A percentile compares a stretch with the other conserved stretches of the same genome.
Evolutionary conservation across 2,329 filamentous ascomycete genomes (phyloP).

Genomic region (Myrmaecium sp.): DNA sequence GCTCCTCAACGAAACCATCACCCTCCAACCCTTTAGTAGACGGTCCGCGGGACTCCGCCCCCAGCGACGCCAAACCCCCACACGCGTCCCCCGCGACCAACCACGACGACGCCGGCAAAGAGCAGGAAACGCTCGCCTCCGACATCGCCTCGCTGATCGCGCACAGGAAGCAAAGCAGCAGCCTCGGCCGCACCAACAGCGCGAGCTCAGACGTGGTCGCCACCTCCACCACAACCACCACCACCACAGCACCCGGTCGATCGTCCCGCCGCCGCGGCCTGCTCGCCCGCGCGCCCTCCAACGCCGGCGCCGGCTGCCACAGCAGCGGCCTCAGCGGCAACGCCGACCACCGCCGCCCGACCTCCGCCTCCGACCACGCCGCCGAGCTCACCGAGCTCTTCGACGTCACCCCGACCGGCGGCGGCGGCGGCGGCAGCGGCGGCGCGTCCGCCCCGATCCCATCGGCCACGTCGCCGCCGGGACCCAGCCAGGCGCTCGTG

Average conservation of each 20-base stretch:
- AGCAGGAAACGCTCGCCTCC: conserved; percentile 4
- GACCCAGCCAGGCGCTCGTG: conserved; percentile 17
- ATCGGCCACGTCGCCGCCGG: conserved; percentile 1
- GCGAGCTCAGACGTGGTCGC: too few species aligned
- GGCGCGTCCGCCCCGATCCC: too few species aligned
- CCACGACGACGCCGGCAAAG: not conserved
- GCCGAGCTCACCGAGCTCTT: not conserved
- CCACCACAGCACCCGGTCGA: conserved; percentile 1
- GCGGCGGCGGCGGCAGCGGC: not conserved
- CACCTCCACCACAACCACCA: conserved; percentile 1
- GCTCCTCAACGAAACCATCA: too few species aligned
- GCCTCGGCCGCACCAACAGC: conserved; percentile 1
- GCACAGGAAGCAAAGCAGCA: conserved; percentile 6
- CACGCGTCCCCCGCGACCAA: conserved; percentile 1
- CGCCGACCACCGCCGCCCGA: not conserved
- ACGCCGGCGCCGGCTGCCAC: not conserved
- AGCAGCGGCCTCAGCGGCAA: not conserved
- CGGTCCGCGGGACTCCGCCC: too few species aligned
- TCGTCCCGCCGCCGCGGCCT: conserved; percentile 2
- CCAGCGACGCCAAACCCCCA: conserved; percentile 8
- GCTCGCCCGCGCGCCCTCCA: conserved; percentile 3
- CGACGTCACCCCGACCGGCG: not conserved
- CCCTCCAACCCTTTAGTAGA: too few species aligned
- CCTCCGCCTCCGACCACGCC: not conserved
- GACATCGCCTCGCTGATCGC: conserved; percentile 7